phyloP scores from a whole-genome alignment of 1,284 basidiomycete species.

The Cutaneotrichosporon cyanovorans region DNA sequence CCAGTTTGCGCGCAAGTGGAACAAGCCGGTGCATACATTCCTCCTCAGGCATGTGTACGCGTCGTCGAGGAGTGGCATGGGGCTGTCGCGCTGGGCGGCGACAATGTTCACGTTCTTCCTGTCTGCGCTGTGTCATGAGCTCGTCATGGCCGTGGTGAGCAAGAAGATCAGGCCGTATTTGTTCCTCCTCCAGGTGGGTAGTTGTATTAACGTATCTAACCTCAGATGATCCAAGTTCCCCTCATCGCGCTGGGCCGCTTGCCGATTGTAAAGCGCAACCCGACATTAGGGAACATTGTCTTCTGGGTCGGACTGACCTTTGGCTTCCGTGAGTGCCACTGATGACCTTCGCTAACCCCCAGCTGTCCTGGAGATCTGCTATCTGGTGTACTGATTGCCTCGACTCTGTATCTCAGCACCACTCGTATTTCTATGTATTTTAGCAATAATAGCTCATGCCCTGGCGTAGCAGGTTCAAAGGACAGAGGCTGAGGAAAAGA shows the following conservation, averaged over 20 bases:
- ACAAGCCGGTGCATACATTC: conserved; percentile 67
- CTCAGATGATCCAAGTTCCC: conserved; percentile 81
- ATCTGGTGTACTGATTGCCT: conserved; percentile 10
- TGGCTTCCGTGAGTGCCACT: conserved; percentile 68
- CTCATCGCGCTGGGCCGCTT: conserved; percentile 75
- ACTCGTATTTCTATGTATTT: too few relatives aligned
- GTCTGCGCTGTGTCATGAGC: conserved; percentile 80
- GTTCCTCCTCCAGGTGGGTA: conserved; percentile 40
- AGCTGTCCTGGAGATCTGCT: conserved; percentile 15
- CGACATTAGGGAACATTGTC: conserved; percentile 61
- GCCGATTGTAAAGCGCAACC: conserved; percentile 68
- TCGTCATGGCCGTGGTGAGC: conserved; percentile 94
- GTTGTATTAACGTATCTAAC: neutral
- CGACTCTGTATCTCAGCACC: too few relatives aligned
- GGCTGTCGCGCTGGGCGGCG: conserved; percentile 65
- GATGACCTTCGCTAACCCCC: neutral
- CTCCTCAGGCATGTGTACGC: conserved; percentile 91
- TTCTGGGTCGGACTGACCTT: conserved; percentile 81
- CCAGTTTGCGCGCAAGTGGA: conserved; percentile 94
- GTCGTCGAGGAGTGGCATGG: conserved; percentile 69
- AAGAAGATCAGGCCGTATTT: conserved; percentile 62
- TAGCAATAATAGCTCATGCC: too few relatives aligned
- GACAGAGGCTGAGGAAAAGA: too few relatives aligned
- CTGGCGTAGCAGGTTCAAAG: too few relatives aligned
- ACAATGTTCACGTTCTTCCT: conserved; percentile 88